Conservation (phyloP, 352 stramenopile genomes). For the Globisporangium sylvaticum region DNA sequence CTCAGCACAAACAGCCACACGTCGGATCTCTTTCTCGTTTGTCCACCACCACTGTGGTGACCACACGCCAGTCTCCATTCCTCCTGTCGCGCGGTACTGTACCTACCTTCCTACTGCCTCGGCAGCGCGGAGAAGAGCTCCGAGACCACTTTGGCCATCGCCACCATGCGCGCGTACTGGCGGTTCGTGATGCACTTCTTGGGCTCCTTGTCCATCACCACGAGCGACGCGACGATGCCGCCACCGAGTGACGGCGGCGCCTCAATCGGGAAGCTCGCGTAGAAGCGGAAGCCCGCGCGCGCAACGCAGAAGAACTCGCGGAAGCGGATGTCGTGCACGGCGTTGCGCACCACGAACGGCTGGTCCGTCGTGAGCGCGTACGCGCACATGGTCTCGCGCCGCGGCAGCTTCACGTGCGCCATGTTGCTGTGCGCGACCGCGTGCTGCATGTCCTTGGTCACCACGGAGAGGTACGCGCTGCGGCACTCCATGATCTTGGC, state of each 20-base stretch:
- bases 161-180: conserved; percentile 30
- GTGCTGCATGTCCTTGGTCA: conserved; percentile 27
- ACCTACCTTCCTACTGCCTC: not conserved
- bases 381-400: conserved; percentile 28
- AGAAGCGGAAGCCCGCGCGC: conserved; percentile 27
- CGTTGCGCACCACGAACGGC: conserved; percentile 32
- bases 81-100: no score
- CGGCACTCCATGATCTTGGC: conserved; percentile 32
- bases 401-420: conserved; percentile 25
- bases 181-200: conserved; percentile 26
- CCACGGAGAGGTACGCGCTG: conserved; percentile 26
- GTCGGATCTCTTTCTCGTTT: not conserved
- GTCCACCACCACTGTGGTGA: no score
- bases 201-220: conserved; percentile 30
- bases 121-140: conserved; percentile 21
- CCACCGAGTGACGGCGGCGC: conserved; percentile 22
- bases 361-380: conserved; percentile 29
- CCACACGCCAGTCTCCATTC: not conserved
- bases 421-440: conserved; percentile 27
- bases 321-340: conserved; percentile 32
- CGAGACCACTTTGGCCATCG: conserved; percentile 23
- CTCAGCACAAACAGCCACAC: no score
- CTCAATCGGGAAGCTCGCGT: conserved; percentile 32
- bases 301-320: conserved; percentile 33
- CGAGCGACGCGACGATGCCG: conserved; percentile 29